These are phyloP conservation scores for Bryopsis sp. DNA, from an alignment of 139 green algal genomes.

Conservation along the genomic window DNA sequence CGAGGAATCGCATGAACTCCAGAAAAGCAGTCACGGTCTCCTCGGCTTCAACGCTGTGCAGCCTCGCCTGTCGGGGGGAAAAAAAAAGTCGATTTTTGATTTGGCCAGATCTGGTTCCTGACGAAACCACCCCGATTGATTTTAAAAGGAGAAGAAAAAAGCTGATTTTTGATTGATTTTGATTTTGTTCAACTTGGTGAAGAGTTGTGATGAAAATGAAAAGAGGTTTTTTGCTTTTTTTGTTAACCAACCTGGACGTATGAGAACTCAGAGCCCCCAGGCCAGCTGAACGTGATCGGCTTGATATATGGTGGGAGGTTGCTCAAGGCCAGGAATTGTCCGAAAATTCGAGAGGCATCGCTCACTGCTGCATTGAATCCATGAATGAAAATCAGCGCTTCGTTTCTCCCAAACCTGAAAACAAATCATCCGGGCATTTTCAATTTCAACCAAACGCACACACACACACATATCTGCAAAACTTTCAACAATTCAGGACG, in stretches of 20 bases:
- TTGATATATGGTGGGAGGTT: slow-evolving; percentile 25
- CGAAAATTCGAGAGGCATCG: slow-evolving; percentile 21
- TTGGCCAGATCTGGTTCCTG: too few relatives aligned
- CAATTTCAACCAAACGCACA: too few relatives aligned
- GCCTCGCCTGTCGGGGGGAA: slow-evolving; percentile 16
- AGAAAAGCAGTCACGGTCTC: slow-evolving; percentile 17
- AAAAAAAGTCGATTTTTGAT: too few relatives aligned
- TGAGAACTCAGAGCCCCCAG: not conserved
- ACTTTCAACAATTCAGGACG: too few relatives aligned
- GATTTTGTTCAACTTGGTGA: too few relatives aligned
- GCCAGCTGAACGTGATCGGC: slow-evolving; percentile 29
- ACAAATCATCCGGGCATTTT: not conserved
- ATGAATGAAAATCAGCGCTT: slow-evolving; percentile 29
- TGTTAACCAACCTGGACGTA: slow-evolving; percentile 28
- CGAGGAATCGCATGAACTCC: slow-evolving; percentile 18
- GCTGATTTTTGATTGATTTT: too few relatives aligned
- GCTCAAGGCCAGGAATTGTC: slow-evolving; percentile 26
- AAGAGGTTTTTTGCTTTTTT: too few relatives aligned
- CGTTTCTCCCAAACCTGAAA: too few relatives aligned
- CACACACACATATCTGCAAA: too few relatives aligned
- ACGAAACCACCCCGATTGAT: too few relatives aligned
- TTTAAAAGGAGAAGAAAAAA: too few relatives aligned
- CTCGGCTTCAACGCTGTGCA: slow-evolving; percentile 10
- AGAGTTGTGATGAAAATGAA: too few relatives aligned
- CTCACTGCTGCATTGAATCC: slow-evolving; percentile 24